These are phyloP conservation scores for Aphanoascus verrucosus DNA, from an alignment of 2,329 filamentous ascomycete genomes.

Conservation along the genomic window DNA sequence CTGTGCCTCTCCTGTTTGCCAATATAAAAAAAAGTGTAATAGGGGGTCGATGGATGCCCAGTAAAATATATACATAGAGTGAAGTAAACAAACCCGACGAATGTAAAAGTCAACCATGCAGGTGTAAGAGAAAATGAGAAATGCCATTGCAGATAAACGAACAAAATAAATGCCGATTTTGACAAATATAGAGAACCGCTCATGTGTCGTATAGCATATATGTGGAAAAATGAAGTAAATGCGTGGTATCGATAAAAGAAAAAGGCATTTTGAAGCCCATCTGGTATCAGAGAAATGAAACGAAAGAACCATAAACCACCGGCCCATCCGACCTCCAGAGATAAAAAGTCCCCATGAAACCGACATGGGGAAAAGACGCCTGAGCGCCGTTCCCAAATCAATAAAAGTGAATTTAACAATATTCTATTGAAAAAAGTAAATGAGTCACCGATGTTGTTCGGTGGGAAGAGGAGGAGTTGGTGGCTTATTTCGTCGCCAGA, in stretches of 20 bases:
- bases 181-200: neutral
- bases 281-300: conserved; percentile 5
- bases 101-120: neutral
- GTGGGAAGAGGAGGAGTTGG: conserved; percentile 7
- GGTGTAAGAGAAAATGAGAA: neutral
- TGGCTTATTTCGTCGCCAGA: conserved; percentile 29
- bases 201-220: neutral
- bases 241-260: neutral
- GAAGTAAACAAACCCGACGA: neutral
- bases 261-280: conserved; percentile 2
- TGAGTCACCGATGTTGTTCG: conserved; percentile 6
- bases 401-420: neutral
- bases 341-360: neutral
- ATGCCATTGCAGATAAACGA: neutral
- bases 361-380: neutral
- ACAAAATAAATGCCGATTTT: neutral
- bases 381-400: neutral
- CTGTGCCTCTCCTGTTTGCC: neutral
- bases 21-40: conserved; percentile 3
- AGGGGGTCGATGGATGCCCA: conserved; percentile 1
- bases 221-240: neutral
- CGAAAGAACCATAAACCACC: conserved; percentile 3
- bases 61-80: conserved; percentile 5
- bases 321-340: neutral
- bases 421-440: conserved; percentile 6